These are phyloP conservation scores for Carex myosuroides DNA, from an alignment of 176 grass and related monocot genomes.

Conservation along the genomic window DNA sequence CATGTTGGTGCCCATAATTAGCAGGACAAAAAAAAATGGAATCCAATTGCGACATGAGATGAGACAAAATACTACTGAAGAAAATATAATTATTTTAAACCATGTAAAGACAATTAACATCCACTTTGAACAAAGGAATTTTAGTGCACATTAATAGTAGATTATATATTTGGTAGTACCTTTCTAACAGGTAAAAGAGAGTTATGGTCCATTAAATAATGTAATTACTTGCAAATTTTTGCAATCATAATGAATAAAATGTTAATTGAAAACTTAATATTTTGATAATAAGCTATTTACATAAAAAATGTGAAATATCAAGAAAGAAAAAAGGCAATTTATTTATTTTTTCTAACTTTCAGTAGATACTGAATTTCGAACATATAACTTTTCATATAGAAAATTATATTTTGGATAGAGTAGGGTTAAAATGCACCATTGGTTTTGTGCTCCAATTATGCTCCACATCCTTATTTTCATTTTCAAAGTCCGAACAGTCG, in stretches of 20 bases:
- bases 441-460: too few species aligned
- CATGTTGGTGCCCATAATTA: slow-evolving; percentile 16
- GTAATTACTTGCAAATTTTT: not conserved
- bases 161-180: too few species aligned
- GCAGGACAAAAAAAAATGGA: not conserved
- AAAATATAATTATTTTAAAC: not conserved
- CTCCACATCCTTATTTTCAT: too few species aligned
- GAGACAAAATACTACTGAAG: slow-evolving; percentile 16
- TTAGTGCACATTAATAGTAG: too few species aligned
- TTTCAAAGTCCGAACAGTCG: too few species aligned
- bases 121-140: too few species aligned
- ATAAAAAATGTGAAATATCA: not conserved
- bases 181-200: not conserved
- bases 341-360: too few species aligned
- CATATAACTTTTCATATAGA: not conserved
- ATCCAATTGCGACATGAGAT: slow-evolving; percentile 15
- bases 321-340: not conserved
- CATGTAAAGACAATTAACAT: not conserved
- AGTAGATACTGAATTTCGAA: too few species aligned
- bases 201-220: not conserved
- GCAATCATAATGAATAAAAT: not conserved
- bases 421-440: too few species aligned
- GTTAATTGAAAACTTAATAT: not conserved
- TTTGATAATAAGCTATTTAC: not conserved
- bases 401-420: not conserved